A percentile compares a stretch with the other conserved stretches of the same genome.
phyloP scores from a whole-genome alignment of 2,329 filamentous ascomycete genomes.

The Penicillium sp. region DNA sequence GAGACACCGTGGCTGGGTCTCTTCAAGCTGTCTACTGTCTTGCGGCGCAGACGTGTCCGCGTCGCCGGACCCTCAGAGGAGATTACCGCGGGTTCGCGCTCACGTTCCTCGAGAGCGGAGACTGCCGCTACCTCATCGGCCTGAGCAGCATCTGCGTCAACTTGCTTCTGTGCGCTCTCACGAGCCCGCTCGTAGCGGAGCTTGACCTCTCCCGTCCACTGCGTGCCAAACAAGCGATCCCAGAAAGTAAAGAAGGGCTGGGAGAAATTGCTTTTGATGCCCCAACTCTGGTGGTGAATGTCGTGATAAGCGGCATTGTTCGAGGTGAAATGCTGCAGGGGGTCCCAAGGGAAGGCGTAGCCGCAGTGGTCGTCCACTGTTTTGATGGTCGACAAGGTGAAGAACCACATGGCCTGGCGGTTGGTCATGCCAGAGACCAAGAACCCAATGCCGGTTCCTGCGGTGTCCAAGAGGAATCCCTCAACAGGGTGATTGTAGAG shows the following conservation, averaged over 20 bases:
- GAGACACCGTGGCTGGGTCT: conserved; percentile 39
- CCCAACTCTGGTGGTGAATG: conserved; percentile 98
- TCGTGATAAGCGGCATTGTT: conserved; percentile 98
- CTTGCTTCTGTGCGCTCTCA: conserved; percentile 55
- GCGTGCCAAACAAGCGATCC: conserved; percentile 79
- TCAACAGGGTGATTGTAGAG: conserved; percentile 96
- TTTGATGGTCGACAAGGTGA: conserved; percentile 85
- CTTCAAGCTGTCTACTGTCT: conserved; percentile 38
- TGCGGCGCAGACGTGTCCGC: conserved; percentile 37
- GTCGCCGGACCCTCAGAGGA: conserved; percentile 24
- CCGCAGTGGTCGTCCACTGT: conserved; percentile 98
- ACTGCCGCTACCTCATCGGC: conserved; percentile 17
- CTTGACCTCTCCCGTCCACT: conserved; percentile 69
- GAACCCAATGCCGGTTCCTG: conserved; percentile 81
- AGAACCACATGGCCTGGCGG: conserved; percentile 85
- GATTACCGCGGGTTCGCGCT: conserved; percentile 25
- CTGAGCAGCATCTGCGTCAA: conserved; percentile 48
- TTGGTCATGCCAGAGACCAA: conserved; percentile 77
- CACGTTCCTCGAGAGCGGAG: conserved; percentile 9
- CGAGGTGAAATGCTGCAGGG: conserved; percentile 82
- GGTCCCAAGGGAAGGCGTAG: conserved; percentile 93
- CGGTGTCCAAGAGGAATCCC: conserved; percentile 88
- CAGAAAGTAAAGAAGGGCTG: conserved; percentile 80
- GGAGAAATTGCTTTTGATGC: conserved; percentile 70
- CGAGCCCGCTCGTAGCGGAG: conserved; percentile 59